Evolutionary conservation across 2,329 filamentous ascomycete genomes (phyloP).

Genomic region (Clonostachys byssicola): DNA sequence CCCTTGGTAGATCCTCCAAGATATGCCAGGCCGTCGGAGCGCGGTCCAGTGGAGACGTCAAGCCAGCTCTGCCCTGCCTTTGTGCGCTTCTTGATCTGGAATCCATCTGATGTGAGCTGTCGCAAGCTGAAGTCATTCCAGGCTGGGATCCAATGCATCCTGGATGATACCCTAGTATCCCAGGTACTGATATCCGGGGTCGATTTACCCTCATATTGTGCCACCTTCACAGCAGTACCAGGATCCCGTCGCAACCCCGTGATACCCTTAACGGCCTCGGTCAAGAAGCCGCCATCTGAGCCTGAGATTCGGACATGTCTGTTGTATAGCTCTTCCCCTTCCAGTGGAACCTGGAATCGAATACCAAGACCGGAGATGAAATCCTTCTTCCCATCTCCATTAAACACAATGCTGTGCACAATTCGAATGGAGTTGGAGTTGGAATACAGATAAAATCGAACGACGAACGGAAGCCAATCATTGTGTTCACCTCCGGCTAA

Average conservation of each 20-base stretch:
- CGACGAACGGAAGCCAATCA: constrained; percentile 44
- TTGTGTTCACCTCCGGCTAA: constrained; percentile 21
- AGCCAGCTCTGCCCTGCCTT: constrained; percentile 52
- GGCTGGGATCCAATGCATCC: constrained; percentile 48
- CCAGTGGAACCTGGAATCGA: constrained; percentile 48
- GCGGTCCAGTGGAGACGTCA: constrained; percentile 48
- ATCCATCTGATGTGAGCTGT: constrained; percentile 56
- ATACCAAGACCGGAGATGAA: constrained; percentile 51
- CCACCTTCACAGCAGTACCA: constrained; percentile 38
- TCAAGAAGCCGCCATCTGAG: constrained; percentile 46
- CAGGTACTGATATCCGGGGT: constrained; percentile 35
- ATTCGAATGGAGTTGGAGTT: constrained; percentile 47
- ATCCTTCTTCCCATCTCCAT: constrained; percentile 39
- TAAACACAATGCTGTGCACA: constrained; percentile 50
- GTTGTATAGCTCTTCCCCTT: constrained; percentile 46
- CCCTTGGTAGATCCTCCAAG: constrained; percentile 50
- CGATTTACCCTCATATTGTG: constrained; percentile 41
- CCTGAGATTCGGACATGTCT: constrained; percentile 55
- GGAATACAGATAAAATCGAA: constrained; percentile 53
- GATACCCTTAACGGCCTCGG: constrained; percentile 54
- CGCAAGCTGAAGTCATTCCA: constrained; percentile 53
- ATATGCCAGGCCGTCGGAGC: constrained; percentile 51
- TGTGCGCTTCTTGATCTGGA: constrained; percentile 55
- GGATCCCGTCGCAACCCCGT: constrained; percentile 54
- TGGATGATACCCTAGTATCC: constrained; percentile 32